Base-by-base conservation (phyloP, 2,329 filamentous ascomycete genomes). In the Dothistroma septosporum region DNA sequence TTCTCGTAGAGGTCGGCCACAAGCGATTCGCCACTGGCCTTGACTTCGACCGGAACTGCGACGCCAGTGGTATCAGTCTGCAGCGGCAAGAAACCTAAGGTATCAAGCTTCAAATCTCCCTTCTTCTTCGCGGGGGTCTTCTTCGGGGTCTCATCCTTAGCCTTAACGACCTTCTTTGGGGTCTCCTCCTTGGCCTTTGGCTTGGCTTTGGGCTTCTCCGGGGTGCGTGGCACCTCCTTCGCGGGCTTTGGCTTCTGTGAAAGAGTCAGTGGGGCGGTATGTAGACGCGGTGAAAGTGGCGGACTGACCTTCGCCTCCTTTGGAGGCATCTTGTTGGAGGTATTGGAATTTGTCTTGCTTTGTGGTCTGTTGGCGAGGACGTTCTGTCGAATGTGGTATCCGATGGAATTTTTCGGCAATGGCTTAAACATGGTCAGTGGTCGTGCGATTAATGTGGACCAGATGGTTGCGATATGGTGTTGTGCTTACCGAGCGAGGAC, bases 41-140 rank as follows among this genome's bases (percentile, higher is more conserved):
- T 57, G 24, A 72, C 69, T 19, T 68, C 66, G 50, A 75, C 59
- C 0, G 69, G 67, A 1, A 68, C 56, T 2, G 62, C 53, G 9
- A 55, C 61, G 22, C 59, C 57, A 14, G 60, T 53, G 16, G 53
- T 61, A 4, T 66, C 61, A 12, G 57, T 56, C 0, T 53, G 48
- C 9, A 75, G 59, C 7, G n/a, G 44, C 3, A 59, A 57, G 59
- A 59, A 68, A 5, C 63, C 52, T 31, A 55, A 44, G 1, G 24
- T n/a, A 14, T 41, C 58, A 9, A 48, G 35, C 64, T 69, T 68
- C 52, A 63, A 62, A 37, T 49, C 24, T 58, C 49, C 37, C 6
- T 57, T 54, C 8, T 55, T 57, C 61, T 68, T 67, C 57, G 58
- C 57, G 1, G 61, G 61, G 7, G 65, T 63, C 57, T 64, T 55